phyloP scores from a whole-genome alignment of 179 eudicot species.

The Camellia oleifera region DNA sequence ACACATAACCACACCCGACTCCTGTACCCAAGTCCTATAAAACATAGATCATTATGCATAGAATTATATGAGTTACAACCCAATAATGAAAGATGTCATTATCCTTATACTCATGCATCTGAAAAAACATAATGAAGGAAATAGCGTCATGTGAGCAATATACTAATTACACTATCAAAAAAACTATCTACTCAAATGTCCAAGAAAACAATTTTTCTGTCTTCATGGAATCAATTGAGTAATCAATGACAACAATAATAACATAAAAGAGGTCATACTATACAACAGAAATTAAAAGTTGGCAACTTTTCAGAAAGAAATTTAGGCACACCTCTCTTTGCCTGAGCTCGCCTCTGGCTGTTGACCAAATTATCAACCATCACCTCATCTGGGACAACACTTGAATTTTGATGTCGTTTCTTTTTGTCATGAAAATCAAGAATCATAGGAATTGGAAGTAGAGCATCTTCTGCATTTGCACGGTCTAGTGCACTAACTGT shows the following conservation, averaged over 20 bases:
- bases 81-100: not conserved
- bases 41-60: not conserved
- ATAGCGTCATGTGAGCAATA: not conserved
- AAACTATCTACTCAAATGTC: not conserved
- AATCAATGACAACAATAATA: not conserved
- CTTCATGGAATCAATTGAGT: not conserved
- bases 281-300: not conserved
- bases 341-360: constrained; percentile 22
- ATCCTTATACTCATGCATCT: not conserved
- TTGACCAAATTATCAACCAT: constrained; percentile 21
- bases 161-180: not conserved
- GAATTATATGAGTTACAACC: not conserved
- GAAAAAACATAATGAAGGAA: not conserved
- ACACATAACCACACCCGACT: too few species aligned
- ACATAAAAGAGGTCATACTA: not conserved
- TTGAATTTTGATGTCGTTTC: constrained; percentile 26
- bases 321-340: constrained; percentile 41
- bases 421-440: constrained; percentile 39
- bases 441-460: constrained; percentile 68
- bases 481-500: constrained; percentile 94
- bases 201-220: not conserved
- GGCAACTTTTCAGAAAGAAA: constrained; percentile 8
- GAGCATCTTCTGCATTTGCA: constrained; percentile 85
- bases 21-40: too few species aligned
- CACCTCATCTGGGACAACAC: constrained; percentile 15